Percentiles rank a stretch among this genome's conserved stretches.
Conservation (phyloP, 2,329 filamentous ascomycete genomes). For the Fusarium caatingaense region DNA sequence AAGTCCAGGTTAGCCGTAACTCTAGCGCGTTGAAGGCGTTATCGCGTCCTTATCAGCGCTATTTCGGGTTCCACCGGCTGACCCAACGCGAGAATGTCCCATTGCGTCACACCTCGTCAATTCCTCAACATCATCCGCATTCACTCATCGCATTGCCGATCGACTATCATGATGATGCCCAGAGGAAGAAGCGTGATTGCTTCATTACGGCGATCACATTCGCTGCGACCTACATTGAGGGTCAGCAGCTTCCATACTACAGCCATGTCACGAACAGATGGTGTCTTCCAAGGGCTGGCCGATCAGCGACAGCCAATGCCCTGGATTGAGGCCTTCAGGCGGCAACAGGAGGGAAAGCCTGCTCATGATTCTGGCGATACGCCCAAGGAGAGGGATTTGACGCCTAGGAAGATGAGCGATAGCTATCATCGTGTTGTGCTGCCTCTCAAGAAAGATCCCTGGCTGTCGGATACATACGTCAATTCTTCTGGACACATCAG, state of each 20-base stretch:
- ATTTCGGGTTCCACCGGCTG: constrained; percentile 10
- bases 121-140: background rate
- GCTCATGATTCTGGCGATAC: constrained; percentile 15
- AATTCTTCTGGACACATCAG: constrained; percentile 79
- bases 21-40: background rate
- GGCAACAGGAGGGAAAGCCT: constrained; percentile 36
- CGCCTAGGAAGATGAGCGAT: constrained; percentile 48
- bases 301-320: constrained; percentile 45
- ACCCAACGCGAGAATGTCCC: background rate
- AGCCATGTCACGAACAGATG: constrained; percentile 39
- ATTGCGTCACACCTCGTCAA: constrained; percentile 28
- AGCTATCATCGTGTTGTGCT: constrained; percentile 56
- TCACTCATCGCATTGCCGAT: background rate
- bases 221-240: background rate
- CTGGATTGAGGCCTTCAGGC: constrained; percentile 47
- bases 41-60: constrained; percentile 2
- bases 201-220: constrained; percentile 2
- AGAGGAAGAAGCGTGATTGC: constrained; percentile 7
- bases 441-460: constrained; percentile 78
- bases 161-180: constrained; percentile 22
- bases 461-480: constrained; percentile 81
- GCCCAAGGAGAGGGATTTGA: constrained; percentile 41
- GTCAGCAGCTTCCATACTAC: constrained; percentile 34
- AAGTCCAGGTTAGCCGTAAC: background rate
- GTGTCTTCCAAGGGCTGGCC: constrained; percentile 45